phyloP scores from a whole-genome alignment of 1,284 basidiomycete genomes.

The Porogramme epimiltina region DNA sequence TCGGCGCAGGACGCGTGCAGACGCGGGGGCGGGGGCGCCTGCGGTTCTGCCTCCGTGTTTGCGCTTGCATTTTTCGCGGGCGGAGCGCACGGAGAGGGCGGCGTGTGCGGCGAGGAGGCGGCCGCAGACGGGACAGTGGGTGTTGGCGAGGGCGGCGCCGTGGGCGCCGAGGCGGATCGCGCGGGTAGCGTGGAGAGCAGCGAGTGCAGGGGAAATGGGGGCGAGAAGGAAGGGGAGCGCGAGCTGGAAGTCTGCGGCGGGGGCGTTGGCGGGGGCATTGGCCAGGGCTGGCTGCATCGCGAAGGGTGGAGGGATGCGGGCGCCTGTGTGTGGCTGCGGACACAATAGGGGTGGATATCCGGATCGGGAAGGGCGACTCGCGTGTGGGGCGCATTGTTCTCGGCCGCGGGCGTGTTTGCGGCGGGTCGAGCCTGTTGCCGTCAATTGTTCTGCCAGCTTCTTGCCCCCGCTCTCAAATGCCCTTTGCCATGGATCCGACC shows the following conservation, averaged over 20 bases:
- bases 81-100: constrained; percentile 25
- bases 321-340: too few species aligned
- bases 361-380: neutral
- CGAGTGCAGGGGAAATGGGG: constrained; percentile 51
- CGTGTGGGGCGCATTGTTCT: constrained; percentile 23
- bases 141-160: constrained; percentile 22
- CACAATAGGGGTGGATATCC: constrained; percentile 10
- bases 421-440: neutral
- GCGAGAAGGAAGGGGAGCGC: constrained; percentile 50
- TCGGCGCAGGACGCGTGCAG: constrained; percentile 21
- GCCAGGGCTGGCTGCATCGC: constrained; percentile 16
- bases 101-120: constrained; percentile 39
- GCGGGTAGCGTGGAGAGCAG: constrained; percentile 59
- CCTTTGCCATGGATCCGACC: constrained; percentile 8
- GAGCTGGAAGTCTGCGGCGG: constrained; percentile 48
- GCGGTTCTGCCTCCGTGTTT: constrained; percentile 1
- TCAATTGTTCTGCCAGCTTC: constrained; percentile 20
- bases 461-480: constrained; percentile 17
- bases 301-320: neutral
- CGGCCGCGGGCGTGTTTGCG: too few species aligned
- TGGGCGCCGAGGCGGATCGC: constrained; percentile 35
- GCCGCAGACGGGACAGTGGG: constrained; percentile 56
- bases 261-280: neutral
- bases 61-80: constrained; percentile 19
- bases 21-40: neutral